phyloP scores from a whole-genome alignment of 148 eudicot species.

The Amaranthus palmeri region DNA sequence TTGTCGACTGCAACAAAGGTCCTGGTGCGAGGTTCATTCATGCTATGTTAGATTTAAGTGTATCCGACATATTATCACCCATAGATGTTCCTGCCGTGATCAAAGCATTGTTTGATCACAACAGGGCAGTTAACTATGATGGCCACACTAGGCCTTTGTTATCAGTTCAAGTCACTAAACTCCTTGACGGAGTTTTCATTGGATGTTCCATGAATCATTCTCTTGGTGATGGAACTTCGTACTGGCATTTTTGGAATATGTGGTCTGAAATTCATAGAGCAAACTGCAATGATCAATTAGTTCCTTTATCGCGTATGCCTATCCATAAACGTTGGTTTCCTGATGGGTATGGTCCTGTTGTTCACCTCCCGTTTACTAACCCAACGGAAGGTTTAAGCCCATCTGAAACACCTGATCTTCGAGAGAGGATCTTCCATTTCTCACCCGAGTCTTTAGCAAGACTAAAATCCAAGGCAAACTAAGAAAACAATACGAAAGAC shows the following conservation, averaged over 20 bases:
- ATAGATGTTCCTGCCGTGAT: constrained; percentile 11
- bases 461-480: constrained; percentile 51
- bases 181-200: constrained; percentile 42
- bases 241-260: constrained; percentile 47
- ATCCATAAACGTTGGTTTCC: constrained; percentile 16
- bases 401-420: constrained; percentile 20
- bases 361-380: constrained; percentile 13
- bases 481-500: not conserved
- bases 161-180: constrained; percentile 45
- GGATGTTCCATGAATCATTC: constrained; percentile 52
- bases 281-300: not conserved
- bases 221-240: constrained; percentile 44
- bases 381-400: constrained; percentile 26
- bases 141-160: constrained; percentile 34
- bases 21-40: constrained; percentile 7
- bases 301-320: constrained; percentile 3
- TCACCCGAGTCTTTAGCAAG: constrained; percentile 45
- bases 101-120: constrained; percentile 25
- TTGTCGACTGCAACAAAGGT: constrained; percentile 17
- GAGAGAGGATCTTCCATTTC: constrained; percentile 64
- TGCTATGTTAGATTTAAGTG: not conserved
- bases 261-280: constrained; percentile 32
- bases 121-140: constrained; percentile 21
- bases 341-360: constrained; percentile 23
- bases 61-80: not conserved